These are phyloP conservation scores for Rhizopogon roseolus DNA, from an alignment of 768 basidiomycete species.

Conservation along the genomic window DNA sequence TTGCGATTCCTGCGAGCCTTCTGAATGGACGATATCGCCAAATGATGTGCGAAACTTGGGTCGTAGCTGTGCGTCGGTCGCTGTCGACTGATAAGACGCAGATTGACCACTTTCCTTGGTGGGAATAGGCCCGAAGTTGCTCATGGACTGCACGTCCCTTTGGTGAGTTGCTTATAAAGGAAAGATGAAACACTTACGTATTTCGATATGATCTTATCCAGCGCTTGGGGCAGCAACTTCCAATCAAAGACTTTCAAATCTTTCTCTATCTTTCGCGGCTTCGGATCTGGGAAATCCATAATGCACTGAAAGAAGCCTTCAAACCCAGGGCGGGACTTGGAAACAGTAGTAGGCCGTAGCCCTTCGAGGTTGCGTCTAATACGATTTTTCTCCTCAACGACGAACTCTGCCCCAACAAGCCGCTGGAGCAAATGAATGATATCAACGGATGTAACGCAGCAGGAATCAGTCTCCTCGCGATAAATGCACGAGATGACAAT, in stretches of 20 bases:
- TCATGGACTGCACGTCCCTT: not conserved
- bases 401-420: slow-evolving; percentile 68
- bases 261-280: slow-evolving; percentile 96
- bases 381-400: slow-evolving; percentile 95
- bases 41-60: not conserved
- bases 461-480: slow-evolving; percentile 68
- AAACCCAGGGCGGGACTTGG: slow-evolving; percentile 75
- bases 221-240: slow-evolving; percentile 61
- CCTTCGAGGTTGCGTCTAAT: slow-evolving; percentile 94
- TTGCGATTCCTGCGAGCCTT: slow-evolving; percentile 15
- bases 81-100: not conserved
- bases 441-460: slow-evolving; percentile 93
- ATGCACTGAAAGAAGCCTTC: slow-evolving; percentile 92
- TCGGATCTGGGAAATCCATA: slow-evolving; percentile 94
- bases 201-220: slow-evolving; percentile 81
- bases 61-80: not conserved
- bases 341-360: slow-evolving; percentile 84
- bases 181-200: slow-evolving; percentile 56
- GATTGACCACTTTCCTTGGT: not conserved
- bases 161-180: not conserved
- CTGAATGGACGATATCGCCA: slow-evolving; percentile 10
- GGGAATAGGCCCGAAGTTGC: not conserved
- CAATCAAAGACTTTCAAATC: slow-evolving; percentile 88
- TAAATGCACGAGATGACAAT: slow-evolving; percentile 95
- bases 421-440: slow-evolving; percentile 90